phyloP scores from a whole-genome alignment of 2,329 filamentous ascomycete genomes.

The Helotiales sp. region DNA sequence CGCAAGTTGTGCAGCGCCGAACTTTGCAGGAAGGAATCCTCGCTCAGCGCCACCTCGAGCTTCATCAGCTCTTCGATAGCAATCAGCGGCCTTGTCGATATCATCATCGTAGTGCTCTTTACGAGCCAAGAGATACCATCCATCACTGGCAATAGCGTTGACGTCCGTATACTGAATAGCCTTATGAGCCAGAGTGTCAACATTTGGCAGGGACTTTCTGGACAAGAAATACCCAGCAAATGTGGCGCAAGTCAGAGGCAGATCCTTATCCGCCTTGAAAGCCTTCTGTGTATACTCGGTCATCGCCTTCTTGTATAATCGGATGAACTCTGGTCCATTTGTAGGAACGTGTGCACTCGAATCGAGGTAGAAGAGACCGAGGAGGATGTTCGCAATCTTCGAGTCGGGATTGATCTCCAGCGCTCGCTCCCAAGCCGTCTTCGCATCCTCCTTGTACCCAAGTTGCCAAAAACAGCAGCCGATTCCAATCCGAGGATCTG shows the following conservation, averaged over 20 bases:
- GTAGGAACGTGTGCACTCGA: constrained; percentile 80
- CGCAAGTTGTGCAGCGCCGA: constrained; percentile 87
- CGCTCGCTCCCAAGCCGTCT: constrained; percentile 83
- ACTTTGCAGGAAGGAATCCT: constrained; percentile 91
- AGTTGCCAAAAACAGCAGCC: constrained; percentile 97
- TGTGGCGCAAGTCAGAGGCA: constrained; percentile 84
- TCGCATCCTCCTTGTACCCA: constrained; percentile 90
- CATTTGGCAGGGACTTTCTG: constrained; percentile 75
- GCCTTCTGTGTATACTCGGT: constrained; percentile 91
- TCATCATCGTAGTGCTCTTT: constrained; percentile 87
- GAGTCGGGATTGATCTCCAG: constrained; percentile 80
- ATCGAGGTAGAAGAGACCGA: constrained; percentile 88
- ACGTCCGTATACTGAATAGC: constrained; percentile 96
- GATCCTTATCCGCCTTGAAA: constrained; percentile 89
- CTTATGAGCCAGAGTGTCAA: constrained; percentile 84
- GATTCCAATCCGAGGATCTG: constrained; percentile 93
- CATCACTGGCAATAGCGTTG: constrained; percentile 94
- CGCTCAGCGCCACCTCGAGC: constrained; percentile 88
- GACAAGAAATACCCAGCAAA: constrained; percentile 90
- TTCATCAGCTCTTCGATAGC: constrained; percentile 87
- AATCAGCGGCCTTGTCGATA: constrained; percentile 73
- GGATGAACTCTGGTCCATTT: constrained; percentile 80
- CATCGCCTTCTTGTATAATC: constrained; percentile 90
- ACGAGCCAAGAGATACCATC: constrained; percentile 91
- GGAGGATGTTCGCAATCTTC: constrained; percentile 85